Evolutionary conservation across 345 rosid species (phyloP).

Genomic region (Kandelia obovata): DNA sequence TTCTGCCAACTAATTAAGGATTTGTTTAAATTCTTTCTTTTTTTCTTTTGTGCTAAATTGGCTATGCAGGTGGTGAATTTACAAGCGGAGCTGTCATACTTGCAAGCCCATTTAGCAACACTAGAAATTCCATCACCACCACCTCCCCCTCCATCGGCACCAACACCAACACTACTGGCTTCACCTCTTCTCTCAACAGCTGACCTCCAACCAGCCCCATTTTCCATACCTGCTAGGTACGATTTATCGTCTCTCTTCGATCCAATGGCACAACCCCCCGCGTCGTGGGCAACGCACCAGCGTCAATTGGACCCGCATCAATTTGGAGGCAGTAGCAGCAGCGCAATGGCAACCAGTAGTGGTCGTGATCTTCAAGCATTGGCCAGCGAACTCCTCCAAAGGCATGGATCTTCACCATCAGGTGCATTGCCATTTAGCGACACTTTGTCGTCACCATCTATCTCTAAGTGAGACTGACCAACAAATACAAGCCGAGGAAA

Average conservation of each 20-base stretch:
- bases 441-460: constrained; percentile 48
- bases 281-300: constrained; percentile 53
- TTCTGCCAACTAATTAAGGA: background rate
- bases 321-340: constrained; percentile 35
- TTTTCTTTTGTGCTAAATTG: background rate
- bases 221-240: constrained; percentile 45
- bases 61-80: constrained; percentile 26
- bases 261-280: constrained; percentile 46
- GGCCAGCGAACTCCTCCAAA: constrained; percentile 68
- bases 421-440: constrained; percentile 40
- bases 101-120: constrained; percentile 27
- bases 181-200: constrained; percentile 59
- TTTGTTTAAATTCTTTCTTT: constrained; percentile 18
- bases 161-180: constrained; percentile 18
- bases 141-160: constrained; percentile 24
- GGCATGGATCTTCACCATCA: constrained; percentile 59
- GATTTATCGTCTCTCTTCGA: constrained; percentile 73
- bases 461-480: constrained; percentile 42
- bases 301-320: constrained; percentile 61
- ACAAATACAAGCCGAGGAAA: constrained; percentile 16
- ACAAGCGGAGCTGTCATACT: constrained; percentile 29
- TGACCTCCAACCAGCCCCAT: constrained; percentile 55
- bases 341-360: constrained; percentile 16
- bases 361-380: constrained; percentile 73
- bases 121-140: constrained; percentile 23